Conservation (phyloP, 2,329 filamentous ascomycete species). For the Microascus cirrosus region DNA sequence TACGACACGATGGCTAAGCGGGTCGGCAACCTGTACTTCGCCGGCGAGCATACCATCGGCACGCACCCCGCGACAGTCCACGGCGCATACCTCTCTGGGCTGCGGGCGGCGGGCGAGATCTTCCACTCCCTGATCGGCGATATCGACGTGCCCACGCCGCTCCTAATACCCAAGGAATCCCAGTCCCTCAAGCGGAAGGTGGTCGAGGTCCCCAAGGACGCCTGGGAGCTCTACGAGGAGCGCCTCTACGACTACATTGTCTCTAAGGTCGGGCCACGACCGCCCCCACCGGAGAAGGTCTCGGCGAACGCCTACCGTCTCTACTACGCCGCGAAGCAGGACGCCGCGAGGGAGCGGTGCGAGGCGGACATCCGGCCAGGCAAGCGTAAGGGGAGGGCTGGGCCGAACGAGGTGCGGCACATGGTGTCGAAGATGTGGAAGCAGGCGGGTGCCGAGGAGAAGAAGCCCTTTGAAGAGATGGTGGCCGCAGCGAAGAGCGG, state of each 20-base stretch:
- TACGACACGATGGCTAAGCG: conserved; percentile 84
- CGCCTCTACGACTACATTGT: conserved; percentile 40
- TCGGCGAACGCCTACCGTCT: conserved; percentile 80
- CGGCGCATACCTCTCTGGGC: conserved; percentile 86
- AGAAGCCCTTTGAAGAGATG: conserved; percentile 66
- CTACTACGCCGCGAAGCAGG: conserved; percentile 70
- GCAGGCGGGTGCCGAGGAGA: conserved; percentile 57
- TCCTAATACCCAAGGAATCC: conserved; percentile 57
- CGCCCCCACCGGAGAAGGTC: conserved; percentile 59
- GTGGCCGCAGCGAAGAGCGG: conserved; percentile 58
- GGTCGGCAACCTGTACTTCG: conserved; percentile 84
- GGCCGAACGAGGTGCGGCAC: conserved; percentile 72
- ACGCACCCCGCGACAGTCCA: conserved; percentile 96
- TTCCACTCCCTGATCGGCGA: conserved; percentile 71
- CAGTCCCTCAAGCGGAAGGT: conserved; percentile 45
- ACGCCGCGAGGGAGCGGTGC: conserved; percentile 47
- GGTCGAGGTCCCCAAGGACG: conserved; percentile 22
- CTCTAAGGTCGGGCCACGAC: conserved; percentile 59
- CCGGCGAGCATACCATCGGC: conserved; percentile 90
- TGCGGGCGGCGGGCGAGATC: conserved; percentile 81
- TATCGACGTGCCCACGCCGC: conserved; percentile 62
- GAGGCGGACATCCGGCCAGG: conserved; percentile 49
- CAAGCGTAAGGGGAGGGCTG: conserved; percentile 43
- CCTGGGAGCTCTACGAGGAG: conserved; percentile 44
- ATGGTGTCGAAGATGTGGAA: conserved; percentile 90